Evolutionary conservation across 495 filamentous ascomycete genomes (phyloP).

Genomic region (Neurospora sp.): DNA sequence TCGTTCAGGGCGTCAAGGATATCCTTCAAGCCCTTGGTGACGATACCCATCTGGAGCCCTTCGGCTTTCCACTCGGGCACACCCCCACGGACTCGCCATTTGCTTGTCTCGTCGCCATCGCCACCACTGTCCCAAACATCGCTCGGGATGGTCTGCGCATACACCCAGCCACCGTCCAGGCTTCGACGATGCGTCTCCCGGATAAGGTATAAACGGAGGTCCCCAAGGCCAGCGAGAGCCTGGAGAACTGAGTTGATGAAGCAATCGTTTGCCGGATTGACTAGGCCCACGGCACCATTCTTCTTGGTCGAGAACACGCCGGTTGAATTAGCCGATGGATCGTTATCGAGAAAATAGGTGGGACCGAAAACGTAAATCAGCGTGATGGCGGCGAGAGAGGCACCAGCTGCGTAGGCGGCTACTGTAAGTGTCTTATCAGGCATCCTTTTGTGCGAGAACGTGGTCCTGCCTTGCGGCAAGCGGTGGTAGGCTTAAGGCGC

Average conservation of each 20-base stretch:
- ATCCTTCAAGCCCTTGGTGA: constrained; percentile 83
- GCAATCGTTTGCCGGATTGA: constrained; percentile 93
- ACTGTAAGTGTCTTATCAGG: constrained; percentile 80
- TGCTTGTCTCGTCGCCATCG: background rate
- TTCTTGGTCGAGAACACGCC: constrained; percentile 49
- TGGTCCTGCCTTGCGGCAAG: background rate
- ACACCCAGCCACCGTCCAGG: constrained; percentile 64
- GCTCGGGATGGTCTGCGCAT: constrained; percentile 47
- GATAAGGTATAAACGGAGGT: constrained; percentile 84
- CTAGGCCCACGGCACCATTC: constrained; percentile 80
- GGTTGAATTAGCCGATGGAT: constrained; percentile 33
- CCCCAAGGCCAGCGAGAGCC: constrained; percentile 86
- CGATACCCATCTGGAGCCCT: constrained; percentile 66
- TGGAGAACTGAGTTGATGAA: constrained; percentile 98
- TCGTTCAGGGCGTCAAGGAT: constrained; percentile 92
- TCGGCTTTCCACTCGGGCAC: constrained; percentile 56
- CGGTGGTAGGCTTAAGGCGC: background rate
- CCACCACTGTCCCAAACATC: constrained; percentile 9
- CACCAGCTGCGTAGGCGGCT: constrained; percentile 87
- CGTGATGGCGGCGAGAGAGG: constrained; percentile 90
- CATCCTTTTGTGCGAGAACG: constrained; percentile 39
- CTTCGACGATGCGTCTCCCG: constrained; percentile 73
- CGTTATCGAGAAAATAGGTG: constrained; percentile 84
- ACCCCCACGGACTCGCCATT: constrained; percentile 26
- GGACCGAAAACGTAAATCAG: constrained; percentile 95